Base-by-base conservation (phyloP, 495 filamentous ascomycete genomes). In the Glonium stellatum region DNA sequence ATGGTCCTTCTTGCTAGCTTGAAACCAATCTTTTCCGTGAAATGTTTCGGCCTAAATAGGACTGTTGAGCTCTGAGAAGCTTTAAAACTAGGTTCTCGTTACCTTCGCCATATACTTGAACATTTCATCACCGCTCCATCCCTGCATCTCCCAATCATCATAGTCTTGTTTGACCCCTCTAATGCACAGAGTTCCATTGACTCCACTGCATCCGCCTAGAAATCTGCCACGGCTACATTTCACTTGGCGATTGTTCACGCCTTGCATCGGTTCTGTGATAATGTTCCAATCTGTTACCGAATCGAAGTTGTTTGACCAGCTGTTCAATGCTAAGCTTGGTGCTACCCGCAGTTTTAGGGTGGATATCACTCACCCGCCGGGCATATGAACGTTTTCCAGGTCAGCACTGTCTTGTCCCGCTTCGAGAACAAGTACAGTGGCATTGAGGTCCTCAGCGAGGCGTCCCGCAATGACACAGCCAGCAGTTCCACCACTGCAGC, bases 161-260 rank as follows among this genome's bases (percentile, higher is more conserved):
- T 83, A 87, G 64, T 89, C 85, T 53, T 79, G 78, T 5, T 72
- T 68, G 6, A 82, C 76, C 5, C 86, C 86, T 10, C 79, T 61
- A 12, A 74, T 79, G 58, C 75, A 87, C 11, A 82, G 71, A 19
- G 78, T 79, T 53, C 86, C 87, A 69, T 89, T 89, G 57, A 87
- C 80, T 15, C 79, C 80, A 36, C 73, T 82, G 22, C 77, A 77
- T 0, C 85, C 86, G 2, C 84, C 84, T 0, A 89, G 71, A 1
- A 80, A 80, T 13, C 77, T 77, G 0, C 84, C 84, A 10, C 84
- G 77, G 47, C 44, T 65, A 53, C 59, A 42, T 36, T 61, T 57
- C 18, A 66, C 56, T 19, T 55, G 57, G 35, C 63, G 61, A n/a
- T 52, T 37, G 41, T 67, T 41, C 4, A 67, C 19, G 13, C 42